A percentile compares a stretch with the other conserved stretches of the same genome.
Conservation (phyloP, 78 protist species). For the Speleostelium caveatum region DNA sequence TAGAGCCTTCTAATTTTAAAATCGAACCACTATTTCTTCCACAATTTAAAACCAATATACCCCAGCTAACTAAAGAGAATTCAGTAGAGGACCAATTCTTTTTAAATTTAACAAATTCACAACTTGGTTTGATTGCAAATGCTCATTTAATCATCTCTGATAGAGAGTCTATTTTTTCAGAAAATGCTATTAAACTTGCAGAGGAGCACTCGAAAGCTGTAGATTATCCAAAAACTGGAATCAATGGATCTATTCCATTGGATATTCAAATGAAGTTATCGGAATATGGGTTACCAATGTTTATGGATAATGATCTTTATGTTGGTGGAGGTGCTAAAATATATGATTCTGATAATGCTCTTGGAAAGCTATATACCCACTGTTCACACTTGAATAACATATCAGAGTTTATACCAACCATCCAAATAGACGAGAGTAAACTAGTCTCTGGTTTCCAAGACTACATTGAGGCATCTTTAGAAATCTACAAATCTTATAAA, state of each 20-base stretch:
- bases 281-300: constrained; percentile 30
- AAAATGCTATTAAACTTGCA: constrained; percentile 27
- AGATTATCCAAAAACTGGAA: constrained; percentile 57
- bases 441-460: neutral
- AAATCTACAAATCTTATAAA: too few species aligned
- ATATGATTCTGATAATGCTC: neutral
- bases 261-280: neutral
- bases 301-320: constrained; percentile 26
- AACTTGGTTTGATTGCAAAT: constrained; percentile 59
- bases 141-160: constrained; percentile 48
- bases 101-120: neutral
- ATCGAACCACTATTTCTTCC: too few species aligned
- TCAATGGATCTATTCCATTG: constrained; percentile 33
- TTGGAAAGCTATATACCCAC: neutral
- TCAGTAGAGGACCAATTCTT: constrained; percentile 36
- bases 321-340: neutral
- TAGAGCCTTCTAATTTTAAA: too few species aligned
- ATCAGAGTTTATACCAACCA: neutral
- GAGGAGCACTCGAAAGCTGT: constrained; percentile 57
- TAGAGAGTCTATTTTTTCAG: constrained; percentile 1
- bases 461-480: neutral
- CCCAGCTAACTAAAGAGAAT: too few species aligned
- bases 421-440: neutral
- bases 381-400: neutral
- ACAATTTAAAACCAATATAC: too few species aligned